Evolutionary conservation across 805 yeast species (phyloP), one percentile per base, ranked within the genome.

Genomic region (Diddensiella santjacobensis): DNA sequence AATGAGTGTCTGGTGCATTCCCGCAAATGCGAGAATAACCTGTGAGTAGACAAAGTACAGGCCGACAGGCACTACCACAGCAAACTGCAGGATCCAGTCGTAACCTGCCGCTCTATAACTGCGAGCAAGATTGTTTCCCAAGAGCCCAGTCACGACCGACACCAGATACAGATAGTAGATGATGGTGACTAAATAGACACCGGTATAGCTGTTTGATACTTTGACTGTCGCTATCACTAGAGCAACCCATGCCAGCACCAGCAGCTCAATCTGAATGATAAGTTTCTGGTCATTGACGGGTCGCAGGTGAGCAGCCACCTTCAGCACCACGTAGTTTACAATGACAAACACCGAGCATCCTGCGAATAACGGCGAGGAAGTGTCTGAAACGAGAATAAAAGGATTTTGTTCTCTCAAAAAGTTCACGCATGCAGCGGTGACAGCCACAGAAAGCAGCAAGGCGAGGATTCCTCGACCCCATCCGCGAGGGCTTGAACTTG

Each of bases 81-180:
- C 55, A 58, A 78, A 87, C 63, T 89, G 96, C 15, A 87, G 54
- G 13, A 83, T 73, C 96, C 96, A 89, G 58, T 84, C 95, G 60
- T 84, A 87, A 36, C 82, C 76, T 41, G 77, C 74, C 3, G 80
- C 76, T 43, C 58, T 33, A 17, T 46, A 43, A 20, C 53, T 42
- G 13, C 11, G 8, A n/a, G 38, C 38, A 17, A 35, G 15, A 35
- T n/a, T 13, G 67, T 30, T 74, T 2, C 60, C 75, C 15, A 73
- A 35, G 42, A 76, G 63, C 1, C 81, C 80, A 41, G 74, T 52
- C 3, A 71, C 40, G 2, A 71, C 60, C 3, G 71, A 74, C 8
- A 62, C 35, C 0, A 75, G 55, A 47, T 68, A 72, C 18, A 73
- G 58, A 3, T 62, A 33, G 49, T 67, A 74, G 10, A 71, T 37